Percentiles rank a stretch among this genome's conserved stretches.
These are phyloP conservation scores for Fusarium begoniae DNA, from an alignment of 2,329 filamentous ascomycete species.

Conservation along the genomic window DNA sequence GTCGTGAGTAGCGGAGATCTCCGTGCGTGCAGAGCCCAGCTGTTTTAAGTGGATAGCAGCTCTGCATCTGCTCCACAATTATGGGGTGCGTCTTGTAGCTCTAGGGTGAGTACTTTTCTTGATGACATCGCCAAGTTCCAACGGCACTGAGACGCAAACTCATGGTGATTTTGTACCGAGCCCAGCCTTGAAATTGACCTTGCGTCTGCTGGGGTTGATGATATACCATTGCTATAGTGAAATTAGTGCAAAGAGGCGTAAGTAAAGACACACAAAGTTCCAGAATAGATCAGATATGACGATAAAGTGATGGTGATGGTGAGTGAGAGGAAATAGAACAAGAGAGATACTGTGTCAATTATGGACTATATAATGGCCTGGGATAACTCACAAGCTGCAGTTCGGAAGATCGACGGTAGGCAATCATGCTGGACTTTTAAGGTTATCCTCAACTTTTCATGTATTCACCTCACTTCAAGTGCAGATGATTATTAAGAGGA, in stretches of 20 bases:
- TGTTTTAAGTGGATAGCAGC: not conserved
- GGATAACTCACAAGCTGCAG: not conserved
- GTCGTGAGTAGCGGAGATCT: not conserved
- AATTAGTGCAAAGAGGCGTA: not conserved
- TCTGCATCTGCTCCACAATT: not conserved
- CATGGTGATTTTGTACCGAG: not conserved
- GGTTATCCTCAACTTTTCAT: fast-evolving
- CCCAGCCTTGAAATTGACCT: not conserved
- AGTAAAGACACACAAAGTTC: not conserved
- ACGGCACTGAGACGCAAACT: too few relatives aligned
- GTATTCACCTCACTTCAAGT: fast-evolving
- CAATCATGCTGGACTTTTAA: not conserved
- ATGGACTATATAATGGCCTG: not conserved
- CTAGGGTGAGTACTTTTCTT: not conserved
- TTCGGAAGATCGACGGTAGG: not conserved
- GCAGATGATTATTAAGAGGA: not conserved
- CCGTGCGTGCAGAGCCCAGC: not conserved
- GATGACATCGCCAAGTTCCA: not conserved
- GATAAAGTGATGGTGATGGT: too few relatives aligned
- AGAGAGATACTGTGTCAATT: not conserved
- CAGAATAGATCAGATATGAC: not conserved
- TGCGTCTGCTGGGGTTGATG: not conserved
- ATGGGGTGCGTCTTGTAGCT: not conserved
- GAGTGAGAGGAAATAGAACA: too few relatives aligned
- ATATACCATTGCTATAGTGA: not conserved